A percentile compares a stretch with the other conserved stretches of the same genome.
These are phyloP conservation scores for Nephelium lappaceum DNA, from an alignment of 345 rosid genomes.

Conservation along the genomic window DNA sequence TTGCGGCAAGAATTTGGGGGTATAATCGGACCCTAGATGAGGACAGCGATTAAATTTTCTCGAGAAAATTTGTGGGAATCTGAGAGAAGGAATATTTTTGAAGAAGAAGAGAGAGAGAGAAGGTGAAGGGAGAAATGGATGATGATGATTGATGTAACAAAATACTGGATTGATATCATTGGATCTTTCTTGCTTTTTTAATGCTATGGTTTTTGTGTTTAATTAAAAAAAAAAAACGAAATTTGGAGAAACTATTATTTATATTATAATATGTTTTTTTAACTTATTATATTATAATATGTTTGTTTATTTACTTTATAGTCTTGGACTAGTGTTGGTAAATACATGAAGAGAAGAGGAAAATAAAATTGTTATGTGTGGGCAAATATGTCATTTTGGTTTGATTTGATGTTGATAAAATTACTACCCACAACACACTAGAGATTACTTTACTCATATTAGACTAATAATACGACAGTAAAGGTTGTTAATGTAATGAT, in stretches of 20 bases:
- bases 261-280: not conserved
- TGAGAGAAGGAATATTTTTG: constrained; percentile 16
- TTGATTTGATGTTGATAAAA: constrained; percentile 7
- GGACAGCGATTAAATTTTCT: constrained; percentile 29
- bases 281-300: no score
- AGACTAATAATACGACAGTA: constrained; percentile 8
- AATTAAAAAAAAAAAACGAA: no score
- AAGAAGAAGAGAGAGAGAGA: not conserved
- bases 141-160: constrained; percentile 19
- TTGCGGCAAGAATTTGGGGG: constrained; percentile 33
- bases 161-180: constrained; percentile 1
- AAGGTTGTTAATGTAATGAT: constrained; percentile 8
- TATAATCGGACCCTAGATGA: constrained; percentile 40
- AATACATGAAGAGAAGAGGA: no score
- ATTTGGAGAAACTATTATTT: no score
- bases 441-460: not conserved
- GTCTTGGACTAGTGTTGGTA: no score
- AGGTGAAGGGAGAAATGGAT: constrained; percentile 17
- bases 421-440: not conserved
- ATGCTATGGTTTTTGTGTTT: not conserved
- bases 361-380: no score
- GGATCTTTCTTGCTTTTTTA: not conserved
- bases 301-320: not conserved
- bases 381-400: not conserved
- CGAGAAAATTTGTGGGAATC: constrained; percentile 33